These are phyloP conservation scores for Thuja plicata DNA, from an alignment of 83 land plant genomes.

Conservation along the genomic window DNA sequence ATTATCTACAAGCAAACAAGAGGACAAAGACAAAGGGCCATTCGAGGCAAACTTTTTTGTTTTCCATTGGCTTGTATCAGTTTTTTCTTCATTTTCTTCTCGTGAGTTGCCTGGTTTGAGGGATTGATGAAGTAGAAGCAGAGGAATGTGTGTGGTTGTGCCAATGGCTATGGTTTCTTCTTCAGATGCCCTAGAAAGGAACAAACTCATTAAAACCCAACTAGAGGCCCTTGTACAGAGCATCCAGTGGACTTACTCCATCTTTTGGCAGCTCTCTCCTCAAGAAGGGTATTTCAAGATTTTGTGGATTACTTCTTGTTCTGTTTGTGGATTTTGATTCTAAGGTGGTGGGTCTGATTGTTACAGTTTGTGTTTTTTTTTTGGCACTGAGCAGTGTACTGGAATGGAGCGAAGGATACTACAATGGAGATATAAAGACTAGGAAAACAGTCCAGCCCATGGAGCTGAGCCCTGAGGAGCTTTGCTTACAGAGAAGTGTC, in stretches of 20 bases:
- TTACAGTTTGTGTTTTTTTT: background rate
- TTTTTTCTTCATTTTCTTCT: background rate
- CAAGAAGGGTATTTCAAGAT: slow-evolving; percentile 25
- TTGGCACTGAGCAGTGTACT: slow-evolving; percentile 32
- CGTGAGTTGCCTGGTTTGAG: background rate
- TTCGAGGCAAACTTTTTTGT: background rate
- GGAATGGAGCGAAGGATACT: slow-evolving; percentile 83
- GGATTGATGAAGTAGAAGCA: background rate
- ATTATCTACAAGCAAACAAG: background rate
- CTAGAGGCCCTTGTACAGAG: slow-evolving; percentile 82
- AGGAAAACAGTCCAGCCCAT: slow-evolving; percentile 68
- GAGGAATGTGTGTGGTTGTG: background rate
- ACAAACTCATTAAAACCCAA: slow-evolving; percentile 38
- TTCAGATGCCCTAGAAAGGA: background rate
- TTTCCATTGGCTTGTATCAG: background rate
- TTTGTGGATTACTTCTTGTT: background rate
- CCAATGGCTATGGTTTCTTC: background rate
- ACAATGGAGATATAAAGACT: slow-evolving; percentile 87
- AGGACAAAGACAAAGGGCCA: background rate
- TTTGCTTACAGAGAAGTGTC: slow-evolving; percentile 46
- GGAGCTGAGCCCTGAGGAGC: slow-evolving; percentile 58
- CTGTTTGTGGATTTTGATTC: background rate
- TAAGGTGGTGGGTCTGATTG: background rate
- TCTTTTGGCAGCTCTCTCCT: slow-evolving; percentile 68
- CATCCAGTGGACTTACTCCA: slow-evolving; percentile 89